A percentile compares a stretch with the other conserved stretches of the same genome.
These are phyloP conservation scores for Colletotrichum horii DNA, from an alignment of 2,329 filamentous ascomycete species.

Conservation along the genomic window DNA sequence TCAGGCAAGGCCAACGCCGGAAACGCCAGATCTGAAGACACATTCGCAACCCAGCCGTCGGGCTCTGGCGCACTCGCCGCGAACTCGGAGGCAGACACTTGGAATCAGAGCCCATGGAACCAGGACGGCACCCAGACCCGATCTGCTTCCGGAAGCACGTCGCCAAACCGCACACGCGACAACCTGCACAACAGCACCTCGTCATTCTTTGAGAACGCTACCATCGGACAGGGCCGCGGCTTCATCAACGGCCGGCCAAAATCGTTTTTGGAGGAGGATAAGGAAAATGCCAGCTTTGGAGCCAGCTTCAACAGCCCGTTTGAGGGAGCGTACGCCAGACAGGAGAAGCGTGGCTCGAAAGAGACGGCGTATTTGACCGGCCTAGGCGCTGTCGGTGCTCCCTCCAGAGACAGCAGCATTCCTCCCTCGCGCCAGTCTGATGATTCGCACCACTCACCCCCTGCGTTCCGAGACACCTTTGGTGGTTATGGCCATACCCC, in stretches of 20 bases:
- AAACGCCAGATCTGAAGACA: slow-evolving; percentile 35
- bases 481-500: slow-evolving; percentile 40
- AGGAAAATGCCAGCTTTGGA: slow-evolving; percentile 33
- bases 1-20: slow-evolving; percentile 45
- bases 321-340: slow-evolving; percentile 11
- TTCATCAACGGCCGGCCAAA: slow-evolving; percentile 35
- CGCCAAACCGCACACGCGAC: slow-evolving; percentile 62
- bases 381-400: slow-evolving; percentile 39
- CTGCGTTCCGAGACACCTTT: slow-evolving; percentile 37
- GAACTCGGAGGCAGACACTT: slow-evolving; percentile 72
- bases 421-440: slow-evolving; percentile 62
- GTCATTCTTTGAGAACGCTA: slow-evolving; percentile 52
- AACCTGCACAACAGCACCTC: slow-evolving; percentile 50
- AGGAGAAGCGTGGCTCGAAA: slow-evolving; percentile 37
- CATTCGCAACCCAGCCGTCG: slow-evolving; percentile 48
- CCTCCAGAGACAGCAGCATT: slow-evolving; percentile 58
- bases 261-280: slow-evolving; percentile 44
- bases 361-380: slow-evolving; percentile 46
- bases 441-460: slow-evolving; percentile 36
- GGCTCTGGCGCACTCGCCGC: slow-evolving; percentile 74
- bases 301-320: slow-evolving; percentile 26
- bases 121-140: slow-evolving; percentile 50
- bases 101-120: slow-evolving; percentile 66
- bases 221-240: slow-evolving; percentile 44
- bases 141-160: slow-evolving; percentile 57